Evolutionary conservation across 176 grass and related monocot genomes (phyloP).

Genomic region (Neostapfia colusana): DNA sequence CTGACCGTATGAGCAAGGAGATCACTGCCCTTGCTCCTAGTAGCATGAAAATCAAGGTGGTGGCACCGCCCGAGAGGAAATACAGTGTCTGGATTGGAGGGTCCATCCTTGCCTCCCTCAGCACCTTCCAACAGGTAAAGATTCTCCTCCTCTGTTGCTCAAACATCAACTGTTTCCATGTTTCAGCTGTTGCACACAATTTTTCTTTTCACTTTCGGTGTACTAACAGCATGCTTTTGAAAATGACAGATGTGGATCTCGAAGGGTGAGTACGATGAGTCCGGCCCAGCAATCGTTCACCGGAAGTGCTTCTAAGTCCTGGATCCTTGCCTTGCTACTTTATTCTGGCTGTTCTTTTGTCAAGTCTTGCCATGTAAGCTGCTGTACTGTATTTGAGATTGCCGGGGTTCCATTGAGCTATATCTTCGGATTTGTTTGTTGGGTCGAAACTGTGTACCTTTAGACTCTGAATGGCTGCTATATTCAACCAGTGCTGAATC

Average conservation of each 20-base stretch:
- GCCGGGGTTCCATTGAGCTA: conserved; percentile 38
- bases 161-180: neutral
- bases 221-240: conserved; percentile 17
- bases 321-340: conserved; percentile 13
- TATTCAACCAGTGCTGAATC: conserved; percentile 40
- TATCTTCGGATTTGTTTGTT: conserved; percentile 30
- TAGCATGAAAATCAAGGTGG: neutral
- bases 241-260: conserved; percentile 60
- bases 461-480: conserved; percentile 36
- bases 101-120: conserved; percentile 76
- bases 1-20: conserved; percentile 50
- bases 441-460: conserved; percentile 35
- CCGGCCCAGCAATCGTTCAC: conserved; percentile 32
- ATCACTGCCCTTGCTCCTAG: too few relatives aligned
- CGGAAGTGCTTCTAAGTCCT: conserved; percentile 49
- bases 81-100: conserved; percentile 80
- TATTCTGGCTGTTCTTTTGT: conserved; percentile 43
- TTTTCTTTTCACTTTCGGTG: neutral
- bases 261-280: conserved; percentile 50
- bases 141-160: neutral
- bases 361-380: conserved; percentile 35
- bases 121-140: conserved; percentile 71
- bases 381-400: conserved; percentile 38
- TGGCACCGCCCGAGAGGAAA: conserved; percentile 66
- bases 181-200: neutral